Percentiles rank a stretch among this genome's conserved stretches.
Conservation (phyloP, 2,329 filamentous ascomycete genomes). For the Fusarium xyrophilum region DNA sequence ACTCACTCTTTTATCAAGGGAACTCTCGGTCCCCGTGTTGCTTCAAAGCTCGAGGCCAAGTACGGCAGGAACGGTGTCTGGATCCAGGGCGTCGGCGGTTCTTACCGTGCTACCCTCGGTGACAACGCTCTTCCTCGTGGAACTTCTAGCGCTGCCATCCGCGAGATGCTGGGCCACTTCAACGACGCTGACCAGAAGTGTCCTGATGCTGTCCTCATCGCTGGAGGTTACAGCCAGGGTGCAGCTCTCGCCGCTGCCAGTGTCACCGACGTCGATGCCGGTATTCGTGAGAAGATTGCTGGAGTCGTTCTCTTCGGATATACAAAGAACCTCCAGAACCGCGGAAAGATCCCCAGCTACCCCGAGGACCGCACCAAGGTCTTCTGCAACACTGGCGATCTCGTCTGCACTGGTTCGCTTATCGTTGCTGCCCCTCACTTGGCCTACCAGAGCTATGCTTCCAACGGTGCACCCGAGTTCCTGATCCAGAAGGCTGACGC, state of each 20-base stretch:
- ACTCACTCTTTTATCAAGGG: conserved; percentile 33
- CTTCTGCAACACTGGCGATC: conserved; percentile 49
- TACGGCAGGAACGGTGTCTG: conserved; percentile 43
- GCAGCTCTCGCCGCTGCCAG: conserved; percentile 53
- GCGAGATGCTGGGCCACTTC: conserved; percentile 51
- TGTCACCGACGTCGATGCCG: conserved; percentile 45
- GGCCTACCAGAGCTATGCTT: conserved; percentile 16
- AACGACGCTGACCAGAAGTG: conserved; percentile 51
- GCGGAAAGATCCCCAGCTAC: conserved; percentile 49
- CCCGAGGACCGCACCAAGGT: conserved; percentile 45
- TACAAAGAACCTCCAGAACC: conserved; percentile 53
- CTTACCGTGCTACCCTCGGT: conserved; percentile 48
- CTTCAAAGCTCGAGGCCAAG: conserved; percentile 38
- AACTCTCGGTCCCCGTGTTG: conserved; percentile 43
- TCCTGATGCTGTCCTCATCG: conserved; percentile 51
- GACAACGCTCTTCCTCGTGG: conserved; percentile 50
- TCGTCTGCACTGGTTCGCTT: conserved; percentile 49
- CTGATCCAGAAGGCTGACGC: conserved; percentile 27
- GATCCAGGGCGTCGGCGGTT: conserved; percentile 54
- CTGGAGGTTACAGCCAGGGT: conserved; percentile 53
- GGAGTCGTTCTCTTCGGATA: conserved; percentile 51
- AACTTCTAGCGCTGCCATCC: conserved; percentile 48
- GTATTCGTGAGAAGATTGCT: conserved; percentile 46
- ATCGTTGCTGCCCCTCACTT: conserved; percentile 29
- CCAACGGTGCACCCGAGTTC: conserved; percentile 15